Percentiles rank a stretch among this genome's conserved stretches.
Evolutionary conservation across 106 monocot species (phyloP).

Genomic region (Allium cepa): DNA sequence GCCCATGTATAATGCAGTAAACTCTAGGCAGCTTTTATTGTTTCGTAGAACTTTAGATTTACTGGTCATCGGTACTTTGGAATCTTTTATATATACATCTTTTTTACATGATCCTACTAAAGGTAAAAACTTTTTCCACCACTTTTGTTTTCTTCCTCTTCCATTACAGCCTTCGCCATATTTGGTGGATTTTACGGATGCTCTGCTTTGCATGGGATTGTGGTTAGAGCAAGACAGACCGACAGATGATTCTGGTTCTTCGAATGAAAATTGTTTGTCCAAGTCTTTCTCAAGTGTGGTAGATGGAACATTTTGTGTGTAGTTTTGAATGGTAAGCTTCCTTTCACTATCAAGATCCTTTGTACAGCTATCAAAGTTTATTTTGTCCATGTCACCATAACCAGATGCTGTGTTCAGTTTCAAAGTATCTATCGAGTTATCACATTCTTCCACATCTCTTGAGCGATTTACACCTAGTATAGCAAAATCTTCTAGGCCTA

Average conservation of each 20-base stretch:
- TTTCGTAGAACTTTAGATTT: constrained; percentile 27
- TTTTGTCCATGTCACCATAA: background rate
- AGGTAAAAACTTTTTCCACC: constrained; percentile 32
- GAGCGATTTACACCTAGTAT: background rate
- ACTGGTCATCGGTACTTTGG: constrained; percentile 10
- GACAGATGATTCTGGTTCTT: constrained; percentile 41
- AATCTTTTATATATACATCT: constrained; percentile 14
- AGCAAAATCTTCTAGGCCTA: constrained; percentile 37
- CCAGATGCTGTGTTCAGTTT: constrained; percentile 9
- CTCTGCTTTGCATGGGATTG: constrained; percentile 23
- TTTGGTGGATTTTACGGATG: background rate
- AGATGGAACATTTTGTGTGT: constrained; percentile 18
- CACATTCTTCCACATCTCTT: constrained; percentile 9
- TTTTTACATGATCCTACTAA: constrained; percentile 8
- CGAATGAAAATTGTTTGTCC: constrained; percentile 30
- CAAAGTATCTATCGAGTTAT: background rate
- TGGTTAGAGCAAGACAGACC: constrained; percentile 37
- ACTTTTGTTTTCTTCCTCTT: constrained; percentile 27
- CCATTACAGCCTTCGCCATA: background rate
- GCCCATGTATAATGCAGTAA: constrained; percentile 42
- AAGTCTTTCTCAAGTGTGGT: constrained; percentile 35
- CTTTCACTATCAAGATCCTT: constrained; percentile 50
- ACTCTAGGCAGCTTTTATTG: constrained; percentile 44
- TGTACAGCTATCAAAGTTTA: constrained; percentile 20
- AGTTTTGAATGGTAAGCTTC: constrained; percentile 27